Base-by-base conservation (phyloP, 305 asterid genomes). In the Solanum hybrid region DNA sequence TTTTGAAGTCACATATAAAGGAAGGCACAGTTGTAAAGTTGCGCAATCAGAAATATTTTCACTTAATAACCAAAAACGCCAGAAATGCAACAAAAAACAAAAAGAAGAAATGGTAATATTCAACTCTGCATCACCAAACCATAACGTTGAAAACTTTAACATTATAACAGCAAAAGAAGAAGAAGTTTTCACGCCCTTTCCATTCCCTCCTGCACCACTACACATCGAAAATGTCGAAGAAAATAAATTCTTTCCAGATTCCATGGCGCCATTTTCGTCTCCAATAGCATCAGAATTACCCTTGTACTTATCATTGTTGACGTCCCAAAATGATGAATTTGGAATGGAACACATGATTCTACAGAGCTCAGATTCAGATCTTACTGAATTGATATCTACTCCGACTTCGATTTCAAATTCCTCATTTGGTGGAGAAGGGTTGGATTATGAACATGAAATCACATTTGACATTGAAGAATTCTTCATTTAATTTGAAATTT, bases 1-100 rank as follows among this genome's bases (percentile, higher is more conserved):
- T 22, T 88, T 93, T 29, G 98, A 96, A 91, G 92, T 97, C 31
- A 91, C 91, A 9, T 96, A 97, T 75, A 93, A 88, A 88, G 99
- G 98, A 71, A 94, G 91, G 51, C 99, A 97, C 81, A 94, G 91
- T 76, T 97, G 98, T 29, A 89, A 86, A 37, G 81, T 84, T 10
- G 92, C 92, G 24, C 3, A 77, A n/a, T 67, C 87, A 3, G 14
- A 80, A 13, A 42, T 78, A 2, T 40, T 88, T 33, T 46, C 90
- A 20, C 57, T 34, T 36, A 6, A 13, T 12, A 40, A 22, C 35
- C 28, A 31, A 33, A 88, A 35, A 16, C 89, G 42, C 35, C 82
- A 46, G 2, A 34, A 51, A 74, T 75, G 35, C 69, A 40, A 40
- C 29, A 37, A 78, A 69, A 93, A 39, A 75, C 76, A 57, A 29